phyloP scores from a whole-genome alignment of 495 filamentous ascomycete species.

The Achaetomiella virescens region DNA sequence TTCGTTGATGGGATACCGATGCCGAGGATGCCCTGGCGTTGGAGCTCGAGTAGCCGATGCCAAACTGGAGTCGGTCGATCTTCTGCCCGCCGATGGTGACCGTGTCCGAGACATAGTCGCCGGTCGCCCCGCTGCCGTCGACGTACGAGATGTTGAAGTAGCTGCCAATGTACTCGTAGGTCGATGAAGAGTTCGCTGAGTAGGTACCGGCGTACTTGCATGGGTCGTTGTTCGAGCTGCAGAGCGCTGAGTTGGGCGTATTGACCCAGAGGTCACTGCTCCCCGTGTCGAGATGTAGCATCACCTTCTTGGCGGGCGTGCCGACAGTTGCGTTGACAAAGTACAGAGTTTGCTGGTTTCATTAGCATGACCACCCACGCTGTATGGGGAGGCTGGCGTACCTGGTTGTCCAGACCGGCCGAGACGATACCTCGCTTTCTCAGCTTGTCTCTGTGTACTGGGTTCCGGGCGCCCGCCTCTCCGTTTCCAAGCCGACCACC shows the following conservation, averaged over 20 bases:
- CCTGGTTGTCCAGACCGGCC: constrained; percentile 45
- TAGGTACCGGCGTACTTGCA: constrained; percentile 62
- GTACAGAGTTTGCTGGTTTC: constrained; percentile 54
- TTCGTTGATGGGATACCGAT: constrained; percentile 84
- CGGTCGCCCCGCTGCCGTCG: constrained; percentile 71
- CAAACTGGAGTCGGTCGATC: constrained; percentile 71
- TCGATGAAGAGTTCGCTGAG: constrained; percentile 67
- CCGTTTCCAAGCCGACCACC: constrained; percentile 44
- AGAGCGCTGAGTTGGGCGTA: constrained; percentile 56
- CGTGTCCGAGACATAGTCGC: constrained; percentile 80
- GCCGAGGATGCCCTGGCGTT: constrained; percentile 79
- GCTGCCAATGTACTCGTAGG: constrained; percentile 66
- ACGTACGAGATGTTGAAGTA: constrained; percentile 91
- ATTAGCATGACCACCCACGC: neutral
- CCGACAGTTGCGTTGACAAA: constrained; percentile 67
- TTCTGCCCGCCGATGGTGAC: constrained; percentile 58
- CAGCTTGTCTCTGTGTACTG: constrained; percentile 38
- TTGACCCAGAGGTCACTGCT: constrained; percentile 92
- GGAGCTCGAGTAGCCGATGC: constrained; percentile 69
- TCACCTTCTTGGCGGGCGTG: constrained; percentile 58
- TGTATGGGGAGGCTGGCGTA: constrained; percentile 16
- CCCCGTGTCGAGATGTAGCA: constrained; percentile 71
- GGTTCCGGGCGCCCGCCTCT: constrained; percentile 39
- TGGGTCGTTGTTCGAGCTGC: constrained; percentile 36
- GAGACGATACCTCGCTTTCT: constrained; percentile 38